Evolutionary conservation across 2,329 filamentous ascomycete species (phyloP), one percentile per base, ranked within the genome.

Genomic region (Thielaviopsis cerberus): DNA sequence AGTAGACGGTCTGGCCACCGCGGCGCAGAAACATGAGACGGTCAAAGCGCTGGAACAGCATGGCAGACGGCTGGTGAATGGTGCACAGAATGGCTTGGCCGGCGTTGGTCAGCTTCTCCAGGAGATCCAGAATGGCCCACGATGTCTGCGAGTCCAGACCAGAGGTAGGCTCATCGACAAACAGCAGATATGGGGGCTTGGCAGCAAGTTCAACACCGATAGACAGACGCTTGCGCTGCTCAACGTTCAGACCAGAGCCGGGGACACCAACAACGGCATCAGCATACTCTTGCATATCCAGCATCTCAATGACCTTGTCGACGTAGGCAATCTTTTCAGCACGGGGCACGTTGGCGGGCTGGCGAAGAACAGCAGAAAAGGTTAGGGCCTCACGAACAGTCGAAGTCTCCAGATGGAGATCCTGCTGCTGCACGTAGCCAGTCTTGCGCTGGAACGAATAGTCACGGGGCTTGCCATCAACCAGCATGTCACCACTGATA

Each of bases 141-240:
- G 89, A 91, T 1, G 90, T 94, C 69, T 95, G 89, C 66, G 82
- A 88, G 70, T 96, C 91, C 22, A 96, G 81, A 74, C 91, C 91
- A 26, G 89, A 95, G 3, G 90, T 96, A 15, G 91, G 91, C 70
- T 97, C 91, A 65, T 97, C 91, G 45, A 96, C 81, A 73, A 96
- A 96, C 53, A 96, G 80, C 61, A 96, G 77, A 56, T 96, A 76
- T 48, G 88, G 83, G 5, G 91, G 91, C 73, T 92, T 95, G 6
- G 91, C 91, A 50, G 88, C 90, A 24, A 97, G 78, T 68, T 97
- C 91, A n/a, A 97, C 90, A 70, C 88, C 91, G 62, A 97, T 95
- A 0, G 90, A 96, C 6, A 96, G 77, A 65, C 88, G 85, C 70
- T 83, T 83, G 55, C 80, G 74, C 68, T 84, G 81, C 65, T 84